Conservation (phyloP, 106 monocot genomes). For the Posidonia australis region DNA sequence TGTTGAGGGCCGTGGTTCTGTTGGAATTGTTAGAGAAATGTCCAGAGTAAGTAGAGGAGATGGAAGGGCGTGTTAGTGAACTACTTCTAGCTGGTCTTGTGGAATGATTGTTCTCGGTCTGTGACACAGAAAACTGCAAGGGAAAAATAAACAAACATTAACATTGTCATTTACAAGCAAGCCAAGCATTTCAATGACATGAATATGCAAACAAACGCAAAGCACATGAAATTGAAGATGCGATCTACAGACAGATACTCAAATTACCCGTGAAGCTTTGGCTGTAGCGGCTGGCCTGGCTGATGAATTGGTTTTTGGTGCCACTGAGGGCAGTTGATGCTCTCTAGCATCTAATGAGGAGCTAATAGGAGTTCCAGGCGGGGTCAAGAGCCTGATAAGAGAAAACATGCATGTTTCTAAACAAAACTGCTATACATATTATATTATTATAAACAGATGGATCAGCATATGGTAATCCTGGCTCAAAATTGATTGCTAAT, state of each 20-base stretch:
- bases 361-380: constrained; percentile 53
- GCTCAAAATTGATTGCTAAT: background rate
- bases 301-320: constrained; percentile 19
- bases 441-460: background rate
- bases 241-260: background rate
- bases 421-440: background rate
- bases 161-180: background rate
- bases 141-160: background rate
- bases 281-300: constrained; percentile 31
- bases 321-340: constrained; percentile 13
- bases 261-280: constrained; percentile 52
- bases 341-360: constrained; percentile 31
- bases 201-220: background rate
- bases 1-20: constrained; percentile 48
- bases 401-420: background rate
- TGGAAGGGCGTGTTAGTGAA: constrained; percentile 47
- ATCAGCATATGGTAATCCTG: background rate
- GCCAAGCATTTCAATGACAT: background rate
- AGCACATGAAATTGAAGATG: background rate
- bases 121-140: constrained; percentile 38
- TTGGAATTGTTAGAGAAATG: constrained; percentile 31
- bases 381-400: constrained; percentile 58
- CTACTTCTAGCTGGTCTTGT: constrained; percentile 46
- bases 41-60: constrained; percentile 20
- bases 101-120: constrained; percentile 24